Conservation (phyloP, 805 yeast species). For the Candida namnaoensis region DNA sequence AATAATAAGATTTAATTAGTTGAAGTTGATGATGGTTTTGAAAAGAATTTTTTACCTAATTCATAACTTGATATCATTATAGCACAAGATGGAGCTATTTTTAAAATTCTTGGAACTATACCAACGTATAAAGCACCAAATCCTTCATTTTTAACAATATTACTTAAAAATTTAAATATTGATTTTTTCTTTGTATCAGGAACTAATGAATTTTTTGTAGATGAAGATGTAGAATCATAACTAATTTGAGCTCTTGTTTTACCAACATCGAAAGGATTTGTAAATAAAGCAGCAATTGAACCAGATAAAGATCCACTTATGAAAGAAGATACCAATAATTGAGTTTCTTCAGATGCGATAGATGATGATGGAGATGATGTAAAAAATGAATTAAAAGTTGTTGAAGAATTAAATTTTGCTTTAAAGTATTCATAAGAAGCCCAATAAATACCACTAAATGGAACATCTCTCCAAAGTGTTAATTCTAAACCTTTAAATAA, state of each 20-base stretch:
- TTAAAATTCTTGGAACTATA: constrained; percentile 73
- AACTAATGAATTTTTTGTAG: constrained; percentile 2
- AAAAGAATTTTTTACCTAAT: constrained; percentile 60
- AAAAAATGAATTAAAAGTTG: constrained; percentile 1
- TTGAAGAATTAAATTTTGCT: constrained; percentile 9
- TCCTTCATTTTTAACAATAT: constrained; percentile 70
- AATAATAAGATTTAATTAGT: too few relatives aligned
- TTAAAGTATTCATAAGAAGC: constrained; percentile 61
- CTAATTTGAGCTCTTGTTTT: constrained; percentile 85
- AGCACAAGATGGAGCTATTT: constrained; percentile 96
- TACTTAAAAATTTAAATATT: constrained; percentile 61
- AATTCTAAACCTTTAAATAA: constrained; percentile 80
- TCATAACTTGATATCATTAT: constrained; percentile 97
- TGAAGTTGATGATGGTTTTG: background rate
- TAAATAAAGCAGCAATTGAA: constrained; percentile 70
- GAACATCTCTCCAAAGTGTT: constrained; percentile 95
- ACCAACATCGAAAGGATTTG: constrained; percentile 97
- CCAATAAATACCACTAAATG: constrained; percentile 96
- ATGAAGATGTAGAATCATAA: constrained; percentile 9
- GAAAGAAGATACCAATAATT: constrained; percentile 56
- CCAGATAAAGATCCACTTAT: constrained; percentile 83
- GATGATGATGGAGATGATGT: too few relatives aligned
- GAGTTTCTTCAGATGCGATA: constrained; percentile 14
- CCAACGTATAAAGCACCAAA: constrained; percentile 82
- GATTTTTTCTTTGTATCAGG: constrained; percentile 24